phyloP scores from a whole-genome alignment of 129 eudicot species.

The Tanacetum coccineum region DNA sequence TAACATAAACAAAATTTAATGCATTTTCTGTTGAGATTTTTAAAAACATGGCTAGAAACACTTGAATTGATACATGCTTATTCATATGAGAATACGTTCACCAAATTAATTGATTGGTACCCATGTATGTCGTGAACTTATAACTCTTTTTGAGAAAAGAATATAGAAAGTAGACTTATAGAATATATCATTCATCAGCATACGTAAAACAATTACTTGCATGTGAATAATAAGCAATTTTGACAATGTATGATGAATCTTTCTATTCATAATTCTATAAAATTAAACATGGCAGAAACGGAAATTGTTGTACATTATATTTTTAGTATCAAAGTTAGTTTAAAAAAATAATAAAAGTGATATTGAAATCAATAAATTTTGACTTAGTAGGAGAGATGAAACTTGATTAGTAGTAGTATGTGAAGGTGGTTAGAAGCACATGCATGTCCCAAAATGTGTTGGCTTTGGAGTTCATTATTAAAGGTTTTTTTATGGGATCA shows the following conservation, averaged over 20 bases:
- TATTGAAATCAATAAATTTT: slow-evolving; percentile 20
- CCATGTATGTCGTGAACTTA: slow-evolving; percentile 10
- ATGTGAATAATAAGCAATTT: background rate
- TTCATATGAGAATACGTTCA: background rate
- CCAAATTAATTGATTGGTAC: background rate
- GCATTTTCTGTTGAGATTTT: background rate
- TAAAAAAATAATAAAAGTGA: slow-evolving; percentile 17
- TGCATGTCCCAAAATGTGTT: slow-evolving; percentile 39
- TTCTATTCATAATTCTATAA: background rate
- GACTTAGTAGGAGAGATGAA: slow-evolving; percentile 28
- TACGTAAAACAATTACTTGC: background rate
- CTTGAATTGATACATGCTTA: background rate
- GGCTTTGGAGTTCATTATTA: slow-evolving; percentile 24
- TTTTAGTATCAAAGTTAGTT: background rate
- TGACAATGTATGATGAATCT: no score
- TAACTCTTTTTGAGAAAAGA: background rate
- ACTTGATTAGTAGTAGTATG: slow-evolving; percentile 36
- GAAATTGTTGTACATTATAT: background rate
- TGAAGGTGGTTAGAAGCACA: slow-evolving; percentile 43
- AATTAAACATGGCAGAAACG: background rate
- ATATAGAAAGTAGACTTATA: background rate
- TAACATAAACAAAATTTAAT: background rate
- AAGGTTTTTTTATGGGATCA: slow-evolving; percentile 31
- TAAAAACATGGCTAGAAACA: background rate
- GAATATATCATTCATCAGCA: background rate